Base-by-base conservation (phyloP, 139 green algal genomes). In the Pleodorina starrii region DNA sequence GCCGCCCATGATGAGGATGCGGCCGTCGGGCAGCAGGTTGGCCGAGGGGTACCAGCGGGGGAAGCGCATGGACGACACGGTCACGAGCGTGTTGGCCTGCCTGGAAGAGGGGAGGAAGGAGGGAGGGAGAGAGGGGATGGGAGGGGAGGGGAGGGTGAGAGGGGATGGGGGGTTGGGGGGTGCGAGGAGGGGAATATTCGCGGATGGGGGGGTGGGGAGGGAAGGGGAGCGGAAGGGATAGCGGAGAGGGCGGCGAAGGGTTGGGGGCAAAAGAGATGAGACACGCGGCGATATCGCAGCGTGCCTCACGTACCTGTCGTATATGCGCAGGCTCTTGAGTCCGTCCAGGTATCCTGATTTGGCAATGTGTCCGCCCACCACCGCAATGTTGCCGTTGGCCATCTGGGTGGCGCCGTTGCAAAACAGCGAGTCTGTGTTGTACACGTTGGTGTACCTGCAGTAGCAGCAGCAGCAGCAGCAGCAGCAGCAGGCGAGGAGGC, bases 351-450 rank as follows among this genome's bases (percentile, higher is more conserved):
- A 91, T 27, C 87, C 87, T 1, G 43, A 76, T 80, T 91, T 91
- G 77, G 87, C 87, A 29, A 91, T 91, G 87, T 91, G 87, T 29
- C 87, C 87, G 63, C 87, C 87, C 63, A 90, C 77, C 7, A 91
- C 87, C 2, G 82, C 46, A 0, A 91, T 76, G 51, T 91, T 78
- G 44, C 87, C 87, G 36, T 91, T 44, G 32, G 27, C 36, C 40
- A 84, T 91, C 11, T 69, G 10, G 0, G 50, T 69, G 48, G 82
- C 77, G 17, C 87, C 87, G 38, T 85, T 78, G 77, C 87, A 91
- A 36, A 91, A 91, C 25, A 91, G 78, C 46, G 87, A 91, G 69
- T 91, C 87, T 4, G 77, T 87, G 87, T 85, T 85, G 57, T 3
- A n/a, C 35, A 91, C 78, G 48, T 91, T 91, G 78, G 78, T 86